A percentile compares a stretch with the other conserved stretches of the same genome.
Conservation (phyloP, 345 rosid genomes). For the Sisymbrium altissimum region DNA sequence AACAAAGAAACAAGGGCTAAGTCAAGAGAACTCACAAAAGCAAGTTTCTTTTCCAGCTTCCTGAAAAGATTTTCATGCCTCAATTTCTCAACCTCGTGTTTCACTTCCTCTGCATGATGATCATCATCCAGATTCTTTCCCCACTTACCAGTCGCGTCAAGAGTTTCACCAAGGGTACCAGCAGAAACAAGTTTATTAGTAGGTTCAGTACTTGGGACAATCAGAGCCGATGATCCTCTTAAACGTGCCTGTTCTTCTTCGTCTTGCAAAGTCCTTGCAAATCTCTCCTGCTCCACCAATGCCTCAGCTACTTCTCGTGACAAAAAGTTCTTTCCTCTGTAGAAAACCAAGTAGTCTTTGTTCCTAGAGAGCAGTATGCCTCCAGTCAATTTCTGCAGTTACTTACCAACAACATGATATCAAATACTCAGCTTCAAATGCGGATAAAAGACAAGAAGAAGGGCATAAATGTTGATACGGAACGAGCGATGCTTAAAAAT, state of each 20-base stretch:
- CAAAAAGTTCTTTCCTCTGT: slow-evolving; percentile 86
- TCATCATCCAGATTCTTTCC: slow-evolving; percentile 66
- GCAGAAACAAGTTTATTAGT: slow-evolving; percentile 49
- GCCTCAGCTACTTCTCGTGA: slow-evolving; percentile 68
- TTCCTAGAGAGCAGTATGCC: slow-evolving; percentile 78
- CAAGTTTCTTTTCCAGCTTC: slow-evolving; percentile 75
- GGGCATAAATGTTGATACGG: not conserved
- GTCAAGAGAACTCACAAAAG: slow-evolving; percentile 54
- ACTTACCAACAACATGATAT: slow-evolving; percentile 24
- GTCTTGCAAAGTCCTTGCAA: slow-evolving; percentile 68
- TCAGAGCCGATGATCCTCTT: slow-evolving; percentile 64
- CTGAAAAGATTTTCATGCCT: slow-evolving; percentile 64
- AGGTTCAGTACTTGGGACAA: slow-evolving; percentile 40
- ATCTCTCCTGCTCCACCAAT: slow-evolving; percentile 68
- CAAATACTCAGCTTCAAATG: slow-evolving; percentile 5
- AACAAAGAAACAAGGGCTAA: not conserved
- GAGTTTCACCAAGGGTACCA: slow-evolving; percentile 86
- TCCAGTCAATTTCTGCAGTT: slow-evolving; percentile 83
- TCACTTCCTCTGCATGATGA: slow-evolving; percentile 49
- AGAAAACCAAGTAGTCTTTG: slow-evolving; percentile 94
- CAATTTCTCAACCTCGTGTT: slow-evolving; percentile 63
- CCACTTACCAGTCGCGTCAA: slow-evolving; percentile 78
- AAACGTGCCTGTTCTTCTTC: slow-evolving; percentile 90
- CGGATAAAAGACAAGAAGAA: not conserved
- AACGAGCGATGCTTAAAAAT: not conserved